Percentiles rank a stretch among this genome's conserved stretches.
Evolutionary conservation across 202 grass and related monocot genomes (phyloP).

Genomic region (Carex sylvatica): DNA sequence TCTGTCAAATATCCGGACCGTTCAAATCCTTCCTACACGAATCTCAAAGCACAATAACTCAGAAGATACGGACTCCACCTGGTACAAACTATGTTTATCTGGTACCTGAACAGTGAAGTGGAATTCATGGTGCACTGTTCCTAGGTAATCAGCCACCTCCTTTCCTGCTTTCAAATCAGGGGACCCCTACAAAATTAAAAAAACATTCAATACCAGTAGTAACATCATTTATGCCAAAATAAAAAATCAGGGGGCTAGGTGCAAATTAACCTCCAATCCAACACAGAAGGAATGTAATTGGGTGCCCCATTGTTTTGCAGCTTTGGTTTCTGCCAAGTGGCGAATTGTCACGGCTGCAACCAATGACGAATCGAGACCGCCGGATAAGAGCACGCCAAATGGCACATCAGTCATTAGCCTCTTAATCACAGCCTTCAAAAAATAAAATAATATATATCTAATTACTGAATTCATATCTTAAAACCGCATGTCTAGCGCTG

Average conservation of each 20-base stretch:
- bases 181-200: conserved; percentile 38
- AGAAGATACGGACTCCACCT: too few species aligned
- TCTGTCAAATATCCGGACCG: too few species aligned
- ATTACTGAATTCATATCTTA: not conserved
- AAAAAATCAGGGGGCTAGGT: not conserved
- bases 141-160: conserved; percentile 68
- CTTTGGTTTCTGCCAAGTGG: conserved; percentile 64
- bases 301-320: conserved; percentile 51
- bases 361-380: conserved; percentile 78
- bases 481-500: too few species aligned
- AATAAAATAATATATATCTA: not conserved
- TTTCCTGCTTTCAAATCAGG: conserved; percentile 75
- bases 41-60: too few species aligned
- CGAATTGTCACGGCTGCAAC: conserved; percentile 64
- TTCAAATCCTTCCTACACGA: too few species aligned
- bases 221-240: not conserved
- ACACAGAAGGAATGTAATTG: conserved; percentile 83
- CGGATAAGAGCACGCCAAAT: conserved; percentile 80
- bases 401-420: conserved; percentile 96
- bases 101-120: conserved; percentile 73
- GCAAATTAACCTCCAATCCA: conserved; percentile 60
- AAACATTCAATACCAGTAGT: not conserved
- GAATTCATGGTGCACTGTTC: conserved; percentile 77
- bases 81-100: not conserved
- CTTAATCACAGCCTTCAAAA: conserved; percentile 63